Evolutionary conservation across 2,329 filamentous ascomycete species (phyloP), one percentile per base, ranked within the genome.

Genomic region (Colletotrichum caudatum): DNA sequence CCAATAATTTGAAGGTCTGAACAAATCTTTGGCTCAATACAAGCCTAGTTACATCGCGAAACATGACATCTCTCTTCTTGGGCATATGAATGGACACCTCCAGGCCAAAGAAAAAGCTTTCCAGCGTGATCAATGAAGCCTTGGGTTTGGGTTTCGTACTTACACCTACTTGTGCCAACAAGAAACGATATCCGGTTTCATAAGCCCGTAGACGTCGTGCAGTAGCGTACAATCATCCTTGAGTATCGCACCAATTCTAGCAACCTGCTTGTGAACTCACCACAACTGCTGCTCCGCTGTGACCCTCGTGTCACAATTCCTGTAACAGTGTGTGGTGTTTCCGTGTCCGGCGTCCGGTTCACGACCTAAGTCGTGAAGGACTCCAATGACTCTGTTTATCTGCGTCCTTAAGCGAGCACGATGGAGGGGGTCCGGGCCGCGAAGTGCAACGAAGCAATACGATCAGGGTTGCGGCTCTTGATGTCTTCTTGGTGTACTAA

Each of bases 391-490:
- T 29, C 84, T 83, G 53, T 73, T 74, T 48, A 81, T 73, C 33
- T 80, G 74, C 5, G 74, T 71, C 16, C 78, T 77, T 5, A 81
- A 1, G 83, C 81, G 23, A 86, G 29, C 29, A 29, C 29, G 64
- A 58, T 86, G 84, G 4, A 86, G 76, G 6, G 80, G 75, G 5
- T 78, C 84, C 56, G 81, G 74, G 65, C 75, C 1, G 76, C 76
- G 4, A 74, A 20, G 39, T 80, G 78, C 12, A 82, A 59, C 3
- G 79, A 75, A 0, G 72, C 74, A 2, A 73, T 26, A 1, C 76
- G 74, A 1, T 77, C 64, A 5, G 16, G n/a, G 18, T 65, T 66
- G 23, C 18, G 37, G 0, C 3, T 26, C 1, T 69, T 5, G 48
- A 72, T 14, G 0, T 46, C 66, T 66, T 74, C 66, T 66, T 74